Evolutionary conservation across 1,284 basidiomycete species (phyloP).

Genomic region (Apiotrichum sp.): DNA sequence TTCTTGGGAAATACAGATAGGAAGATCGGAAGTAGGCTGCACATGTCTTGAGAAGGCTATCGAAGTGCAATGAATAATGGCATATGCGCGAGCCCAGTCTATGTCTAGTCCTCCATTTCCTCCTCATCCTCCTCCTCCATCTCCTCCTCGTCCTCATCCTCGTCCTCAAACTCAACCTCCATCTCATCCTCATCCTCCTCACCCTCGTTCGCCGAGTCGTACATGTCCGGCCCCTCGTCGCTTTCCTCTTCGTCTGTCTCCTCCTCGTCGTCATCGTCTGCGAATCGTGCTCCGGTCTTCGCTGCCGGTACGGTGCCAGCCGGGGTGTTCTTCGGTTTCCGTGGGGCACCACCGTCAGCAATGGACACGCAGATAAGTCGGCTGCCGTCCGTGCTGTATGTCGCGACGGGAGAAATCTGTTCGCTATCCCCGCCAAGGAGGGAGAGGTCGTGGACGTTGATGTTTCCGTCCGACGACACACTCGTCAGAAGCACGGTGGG

Average conservation of each 20-base stretch:
- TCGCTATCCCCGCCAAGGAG: slow-evolving; percentile 18
- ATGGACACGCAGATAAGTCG: slow-evolving; percentile 72
- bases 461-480: slow-evolving; percentile 75
- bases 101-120: not conserved
- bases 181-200: slow-evolving; percentile 18
- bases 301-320: slow-evolving; percentile 40
- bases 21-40: no score
- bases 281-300: slow-evolving; percentile 22
- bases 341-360: slow-evolving; percentile 53
- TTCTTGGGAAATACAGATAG: no score
- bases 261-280: slow-evolving; percentile 27
- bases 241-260: slow-evolving; percentile 10
- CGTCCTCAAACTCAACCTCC: slow-evolving; percentile 18
- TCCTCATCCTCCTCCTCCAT: slow-evolving; percentile 46
- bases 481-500: slow-evolving; percentile 62
- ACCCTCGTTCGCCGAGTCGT: slow-evolving; percentile 16
- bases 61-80: no score
- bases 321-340: slow-evolving; percentile 29
- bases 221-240: slow-evolving; percentile 23
- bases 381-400: slow-evolving; percentile 76
- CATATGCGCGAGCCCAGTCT: not conserved
- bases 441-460: slow-evolving; percentile 70
- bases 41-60: no score
- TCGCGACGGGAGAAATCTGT: slow-evolving; percentile 52
- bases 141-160: slow-evolving; percentile 26